Base-by-base conservation (phyloP, 1,139 yeast genomes). In the Petasospora fabianii region DNA sequence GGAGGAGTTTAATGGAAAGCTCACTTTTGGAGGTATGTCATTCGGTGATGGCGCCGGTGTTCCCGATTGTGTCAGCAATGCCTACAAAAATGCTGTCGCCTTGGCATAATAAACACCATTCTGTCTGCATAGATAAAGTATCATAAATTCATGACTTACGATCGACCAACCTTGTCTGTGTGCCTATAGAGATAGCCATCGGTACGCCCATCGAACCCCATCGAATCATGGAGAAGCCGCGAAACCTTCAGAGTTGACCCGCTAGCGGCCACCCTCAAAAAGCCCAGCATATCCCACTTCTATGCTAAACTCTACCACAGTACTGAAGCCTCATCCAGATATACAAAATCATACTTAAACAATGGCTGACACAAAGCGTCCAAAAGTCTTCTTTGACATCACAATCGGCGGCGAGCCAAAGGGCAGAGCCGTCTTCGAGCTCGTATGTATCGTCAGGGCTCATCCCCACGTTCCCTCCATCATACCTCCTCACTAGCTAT, bases 31-130 rank as follows among this genome's bases (percentile, higher is more conserved):
- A 17, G 97, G 97, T 0, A 85, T 84, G 77, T 77, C 87, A 3
- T 82, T 83, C 59, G 86, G 88, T 11, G 74, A 73, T 31, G 95
- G 96, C 0, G 78, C 86, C 2, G 97, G 97, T 1, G 90, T 90
- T 1, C 96, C 96, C 1, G 96, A 88, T 60, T 84, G 92, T 50
- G 83, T 86, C 2, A 61, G 74, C 28, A 78, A 80, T 53, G 75
- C 84, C 7, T 69, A 84, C 39, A 71, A 69, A 35, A 76, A 69
- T 40, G 94, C 92, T 11, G 22, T 32, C 3, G 13, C 30, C 3
- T 22, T 45, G 26, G 10, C 26, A 11, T 22, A 22, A 10, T 11
- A 13, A 22, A 20, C 22, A 20, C 9, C 22, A 20, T 20, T 10
- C n/a, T n/a, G n/a, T n/a, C n/a, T n/a, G n/a, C n/a, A n/a, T n/a